A percentile compares a stretch with the other conserved stretches of the same genome.
These are phyloP conservation scores for Viola odorata DNA, from an alignment of 345 rosid species.

Conservation along the genomic window DNA sequence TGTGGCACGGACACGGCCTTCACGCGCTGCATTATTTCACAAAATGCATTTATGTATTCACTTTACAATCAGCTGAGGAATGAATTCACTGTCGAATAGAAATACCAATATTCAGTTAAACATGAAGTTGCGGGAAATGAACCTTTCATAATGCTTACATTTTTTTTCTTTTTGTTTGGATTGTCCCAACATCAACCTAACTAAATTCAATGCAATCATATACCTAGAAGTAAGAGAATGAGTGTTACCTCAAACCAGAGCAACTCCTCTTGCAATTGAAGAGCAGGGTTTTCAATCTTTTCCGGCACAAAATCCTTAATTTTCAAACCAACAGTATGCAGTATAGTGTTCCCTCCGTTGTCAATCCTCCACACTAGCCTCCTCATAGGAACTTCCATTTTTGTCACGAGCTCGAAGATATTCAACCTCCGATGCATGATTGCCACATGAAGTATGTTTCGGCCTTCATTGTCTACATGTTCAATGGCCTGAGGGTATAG, in stretches of 20 bases:
- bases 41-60: neutral
- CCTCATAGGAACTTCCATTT: slow-evolving; percentile 6
- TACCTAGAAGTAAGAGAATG: neutral
- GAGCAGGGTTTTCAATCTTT: slow-evolving; percentile 13
- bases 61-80: neutral
- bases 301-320: neutral
- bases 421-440: slow-evolving; percentile 8
- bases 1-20: neutral
- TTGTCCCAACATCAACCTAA: no score
- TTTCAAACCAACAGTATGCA: neutral
- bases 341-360: neutral
- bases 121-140: no score
- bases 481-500: slow-evolving; percentile 17
- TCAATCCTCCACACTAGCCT: neutral
- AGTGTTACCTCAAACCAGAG: slow-evolving; percentile 11
- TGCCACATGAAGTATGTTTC: slow-evolving; percentile 22
- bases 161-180: neutral
- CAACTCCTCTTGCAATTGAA: slow-evolving; percentile 9
- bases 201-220: neutral
- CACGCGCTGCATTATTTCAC: slow-evolving; percentile 9
- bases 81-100: no score
- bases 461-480: slow-evolving; percentile 12
- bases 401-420: slow-evolving; percentile 8
- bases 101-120: neutral
- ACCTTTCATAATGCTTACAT: no score